Evolutionary conservation across 805 yeast species (phyloP).

Genomic region (Yamadazyma phyllophila): DNA sequence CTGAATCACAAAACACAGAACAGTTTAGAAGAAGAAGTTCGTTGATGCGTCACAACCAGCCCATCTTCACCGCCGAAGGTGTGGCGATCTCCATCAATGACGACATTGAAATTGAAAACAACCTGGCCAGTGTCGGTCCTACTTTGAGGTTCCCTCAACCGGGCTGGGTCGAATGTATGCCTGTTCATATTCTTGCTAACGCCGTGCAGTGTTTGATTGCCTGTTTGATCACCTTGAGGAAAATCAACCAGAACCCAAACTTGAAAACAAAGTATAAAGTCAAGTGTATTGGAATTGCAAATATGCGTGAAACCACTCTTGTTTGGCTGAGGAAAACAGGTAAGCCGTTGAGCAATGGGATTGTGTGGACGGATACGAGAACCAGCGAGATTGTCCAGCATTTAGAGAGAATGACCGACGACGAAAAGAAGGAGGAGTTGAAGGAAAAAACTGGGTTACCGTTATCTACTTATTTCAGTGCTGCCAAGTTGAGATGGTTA

Average conservation of each 20-base stretch:
- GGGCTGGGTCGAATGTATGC: constrained; percentile 95
- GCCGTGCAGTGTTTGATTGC: constrained; percentile 77
- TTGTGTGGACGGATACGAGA: constrained; percentile 95
- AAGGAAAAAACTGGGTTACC: constrained; percentile 79
- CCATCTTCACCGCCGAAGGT: constrained; percentile 74
- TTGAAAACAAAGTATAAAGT: constrained; percentile 57
- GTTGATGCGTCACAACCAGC: constrained; percentile 47
- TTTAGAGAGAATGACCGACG: constrained; percentile 52
- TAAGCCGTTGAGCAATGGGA: constrained; percentile 78
- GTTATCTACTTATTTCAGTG: constrained; percentile 86
- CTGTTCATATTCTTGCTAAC: constrained; percentile 74
- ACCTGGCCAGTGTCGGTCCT: constrained; percentile 53
- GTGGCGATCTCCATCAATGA: constrained; percentile 60
- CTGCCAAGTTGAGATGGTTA: constrained; percentile 86
- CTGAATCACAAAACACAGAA: constrained; percentile 39
- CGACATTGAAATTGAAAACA: constrained; percentile 62
- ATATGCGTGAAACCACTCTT: constrained; percentile 92
- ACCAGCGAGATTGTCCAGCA: constrained; percentile 70
- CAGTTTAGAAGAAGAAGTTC: constrained; percentile 46
- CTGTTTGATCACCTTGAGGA: constrained; percentile 55
- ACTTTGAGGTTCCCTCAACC: constrained; percentile 77
- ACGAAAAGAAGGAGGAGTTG: constrained; percentile 55
- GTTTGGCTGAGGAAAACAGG: constrained; percentile 88
- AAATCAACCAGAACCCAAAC: constrained; percentile 51
- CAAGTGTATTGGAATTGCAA: constrained; percentile 81